Evolutionary conservation across 129 eudicot genomes (phyloP), one percentile per base, ranked within the genome.

Genomic region (Lactuca saligna): DNA sequence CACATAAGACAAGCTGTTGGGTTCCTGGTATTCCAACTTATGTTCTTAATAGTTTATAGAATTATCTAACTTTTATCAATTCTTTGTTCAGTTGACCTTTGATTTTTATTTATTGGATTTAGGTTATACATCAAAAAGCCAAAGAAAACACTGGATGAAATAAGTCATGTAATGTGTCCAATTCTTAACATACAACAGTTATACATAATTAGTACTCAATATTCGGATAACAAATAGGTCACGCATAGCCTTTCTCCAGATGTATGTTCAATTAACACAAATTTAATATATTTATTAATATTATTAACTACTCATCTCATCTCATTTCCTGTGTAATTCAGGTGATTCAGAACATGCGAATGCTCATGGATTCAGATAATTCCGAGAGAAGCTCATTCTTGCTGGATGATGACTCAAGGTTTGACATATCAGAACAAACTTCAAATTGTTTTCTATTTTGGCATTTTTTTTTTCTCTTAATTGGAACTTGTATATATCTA

Each of bases 341-440:
- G 98, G 96, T 89, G 14, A 83, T 89, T 66, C 78, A 90, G 32
- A 70, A 76, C 67, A 93, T 87, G 95, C 79, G 90, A 77, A 86
- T 87, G 41, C 64, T 86, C 72, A 86, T 89, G 96, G 96, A 92
- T 74, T 89, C 95, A 57, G 85, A 87, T 75, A 93, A 93, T 79
- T 88, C 96, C 37, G 96, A 88, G 58, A 85, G 97, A 76, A 87
- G 88, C 73, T 89, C 95, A 25, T 93, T 93, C 70, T 77, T 93
- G 84, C 84, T 93, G 63, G 97, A 93, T 75, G 99, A 93, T 68
- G 99, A 93, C 71, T 93, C 97, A 70, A 93, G 99, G 99, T 93
- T 7, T 17, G 54, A 66, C 35, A 34, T 46, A 56, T 63, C 11
- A 33, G 32, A 61, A 46, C 12, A 11, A 12, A 49, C 60, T 58